phyloP scores from a whole-genome alignment of 352 stramenopile genomes.

The Detonula confervacea region DNA sequence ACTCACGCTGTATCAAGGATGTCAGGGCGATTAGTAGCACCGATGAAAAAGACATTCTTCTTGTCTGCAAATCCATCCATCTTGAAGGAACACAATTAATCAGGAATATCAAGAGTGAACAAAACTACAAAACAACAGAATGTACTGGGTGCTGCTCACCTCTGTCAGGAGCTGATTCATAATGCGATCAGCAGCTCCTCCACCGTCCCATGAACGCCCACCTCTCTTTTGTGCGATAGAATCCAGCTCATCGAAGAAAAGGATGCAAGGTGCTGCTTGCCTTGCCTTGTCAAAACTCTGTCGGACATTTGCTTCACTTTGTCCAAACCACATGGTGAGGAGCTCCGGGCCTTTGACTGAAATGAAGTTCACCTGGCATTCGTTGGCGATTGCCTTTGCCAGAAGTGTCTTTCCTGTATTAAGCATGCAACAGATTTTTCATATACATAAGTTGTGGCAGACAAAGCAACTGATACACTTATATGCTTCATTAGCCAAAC shows the following conservation, averaged over 20 bases:
- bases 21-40: constrained; percentile 95
- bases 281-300: constrained; percentile 99
- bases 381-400: constrained; percentile 98
- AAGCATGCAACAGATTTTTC: too few relatives aligned
- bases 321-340: constrained; percentile 99
- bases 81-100: too few relatives aligned
- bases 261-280: constrained; percentile 96
- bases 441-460: constrained; percentile 10
- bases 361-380: constrained; percentile 98
- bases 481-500: too few relatives aligned
- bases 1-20: constrained; percentile 91
- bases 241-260: constrained; percentile 99
- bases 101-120: too few relatives aligned
- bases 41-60: constrained; percentile 95
- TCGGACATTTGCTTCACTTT: constrained; percentile 97
- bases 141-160: constrained; percentile 85
- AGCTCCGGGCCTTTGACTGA: constrained; percentile 95
- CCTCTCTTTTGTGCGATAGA: constrained; percentile 97
- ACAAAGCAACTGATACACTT: constrained; percentile 1
- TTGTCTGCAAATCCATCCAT: neutral
- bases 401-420: constrained; percentile 94
- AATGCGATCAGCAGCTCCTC: constrained; percentile 93
- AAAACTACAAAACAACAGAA: neutral
- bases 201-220: constrained; percentile 67
- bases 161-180: constrained; percentile 97